These are phyloP conservation scores for Yamadazyma mexicana DNA, from an alignment of 1,139 yeast genomes.

Conservation along the genomic window DNA sequence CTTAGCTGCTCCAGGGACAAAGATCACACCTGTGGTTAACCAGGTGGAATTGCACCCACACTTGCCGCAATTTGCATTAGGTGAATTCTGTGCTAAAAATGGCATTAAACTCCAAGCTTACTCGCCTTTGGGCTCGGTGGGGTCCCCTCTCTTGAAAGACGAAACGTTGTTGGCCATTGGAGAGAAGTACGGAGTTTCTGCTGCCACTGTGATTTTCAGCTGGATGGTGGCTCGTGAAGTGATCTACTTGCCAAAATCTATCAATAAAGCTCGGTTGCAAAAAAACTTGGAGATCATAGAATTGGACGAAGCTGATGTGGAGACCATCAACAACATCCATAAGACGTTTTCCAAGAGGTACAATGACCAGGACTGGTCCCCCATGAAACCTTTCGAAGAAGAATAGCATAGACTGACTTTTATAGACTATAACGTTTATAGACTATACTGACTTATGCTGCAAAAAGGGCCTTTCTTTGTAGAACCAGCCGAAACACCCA, in stretches of 20 bases:
- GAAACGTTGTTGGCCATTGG: constrained; percentile 52
- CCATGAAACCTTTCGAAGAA: constrained; percentile 17
- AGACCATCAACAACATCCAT: constrained; percentile 41
- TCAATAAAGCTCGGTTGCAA: constrained; percentile 56
- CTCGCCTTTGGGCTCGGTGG: constrained; percentile 73
- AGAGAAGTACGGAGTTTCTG: constrained; percentile 49
- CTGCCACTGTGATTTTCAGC: constrained; percentile 64
- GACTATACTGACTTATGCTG: too few relatives aligned
- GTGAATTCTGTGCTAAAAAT: constrained; percentile 52
- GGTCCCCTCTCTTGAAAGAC: constrained; percentile 61
- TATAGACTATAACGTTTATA: too few relatives aligned
- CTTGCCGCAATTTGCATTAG: constrained; percentile 66
- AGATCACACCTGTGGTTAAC: constrained; percentile 64
- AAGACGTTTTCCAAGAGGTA: constrained; percentile 51
- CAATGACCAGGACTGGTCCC: constrained; percentile 40
- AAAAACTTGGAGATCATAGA: constrained; percentile 54
- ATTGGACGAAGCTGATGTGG: constrained; percentile 55
- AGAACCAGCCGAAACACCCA: too few relatives aligned
- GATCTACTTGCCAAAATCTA: constrained; percentile 75
- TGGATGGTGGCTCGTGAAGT: constrained; percentile 72
- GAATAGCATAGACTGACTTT: too few relatives aligned
- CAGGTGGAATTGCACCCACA: constrained; percentile 78
- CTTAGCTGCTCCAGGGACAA: constrained; percentile 38
- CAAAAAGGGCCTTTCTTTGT: too few relatives aligned
- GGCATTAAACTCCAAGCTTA: constrained; percentile 69